Evolutionary conservation across 495 filamentous ascomycete species (phyloP).

Genomic region (Podospora comata): DNA sequence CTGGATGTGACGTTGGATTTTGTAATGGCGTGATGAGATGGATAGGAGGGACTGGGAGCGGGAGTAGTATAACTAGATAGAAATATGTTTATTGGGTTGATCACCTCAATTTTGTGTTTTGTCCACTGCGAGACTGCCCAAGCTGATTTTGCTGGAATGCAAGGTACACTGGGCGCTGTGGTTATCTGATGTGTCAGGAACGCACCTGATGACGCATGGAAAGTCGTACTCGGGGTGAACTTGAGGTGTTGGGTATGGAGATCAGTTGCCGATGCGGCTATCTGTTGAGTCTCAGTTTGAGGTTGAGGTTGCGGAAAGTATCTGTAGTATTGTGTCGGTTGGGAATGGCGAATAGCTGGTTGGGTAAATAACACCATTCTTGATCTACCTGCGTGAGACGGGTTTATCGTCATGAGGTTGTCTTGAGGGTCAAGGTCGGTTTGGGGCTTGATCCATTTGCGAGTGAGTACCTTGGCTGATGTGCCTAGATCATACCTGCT

Average conservation of each 20-base stretch:
- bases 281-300: neutral
- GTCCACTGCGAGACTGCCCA: neutral
- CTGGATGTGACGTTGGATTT: neutral
- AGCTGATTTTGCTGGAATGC: neutral
- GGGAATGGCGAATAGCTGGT: neutral
- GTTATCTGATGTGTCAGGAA: too few relatives aligned
- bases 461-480: too few relatives aligned
- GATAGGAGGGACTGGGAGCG: neutral
- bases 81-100: neutral
- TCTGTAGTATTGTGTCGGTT: slow-evolving; percentile 4
- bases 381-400: too few relatives aligned
- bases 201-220: too few relatives aligned
- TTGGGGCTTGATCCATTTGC: too few relatives aligned
- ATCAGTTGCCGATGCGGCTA: neutral
- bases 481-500: too few relatives aligned
- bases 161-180: too few relatives aligned
- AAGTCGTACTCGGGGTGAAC: neutral
- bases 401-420: too few relatives aligned
- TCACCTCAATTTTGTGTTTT: neutral
- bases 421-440: too few relatives aligned
- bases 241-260: too few relatives aligned
- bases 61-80: neutral
- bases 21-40: neutral
- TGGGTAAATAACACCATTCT: too few relatives aligned
- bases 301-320: neutral